These are phyloP conservation scores for Termitomyces titanicus DNA, from an alignment of 768 basidiomycete genomes.

Conservation along the genomic window DNA sequence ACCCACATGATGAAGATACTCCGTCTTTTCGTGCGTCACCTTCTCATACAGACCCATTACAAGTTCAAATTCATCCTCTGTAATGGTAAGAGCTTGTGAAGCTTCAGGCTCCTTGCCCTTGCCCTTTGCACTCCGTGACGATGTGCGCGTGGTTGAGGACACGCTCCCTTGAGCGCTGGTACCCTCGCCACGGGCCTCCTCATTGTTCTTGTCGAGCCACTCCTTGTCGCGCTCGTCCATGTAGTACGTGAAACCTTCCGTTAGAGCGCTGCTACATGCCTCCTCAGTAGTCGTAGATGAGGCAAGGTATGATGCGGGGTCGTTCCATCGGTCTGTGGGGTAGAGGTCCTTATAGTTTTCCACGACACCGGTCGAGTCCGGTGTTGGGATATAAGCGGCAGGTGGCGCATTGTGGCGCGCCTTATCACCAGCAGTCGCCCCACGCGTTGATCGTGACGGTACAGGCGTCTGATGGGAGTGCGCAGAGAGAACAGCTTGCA, in stretches of 20 bases:
- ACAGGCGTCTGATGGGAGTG: conserved; percentile 31
- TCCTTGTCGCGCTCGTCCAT: conserved; percentile 96
- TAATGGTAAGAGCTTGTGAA: conserved; percentile 58
- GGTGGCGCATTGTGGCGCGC: conserved; percentile 30
- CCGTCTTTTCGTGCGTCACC: conserved; percentile 83
- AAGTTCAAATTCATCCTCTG: conserved; percentile 92
- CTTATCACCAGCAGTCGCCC: conserved; percentile 29
- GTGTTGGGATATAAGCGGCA: conserved; percentile 85
- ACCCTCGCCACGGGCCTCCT: conserved; percentile 80
- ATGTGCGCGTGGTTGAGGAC: conserved; percentile 52
- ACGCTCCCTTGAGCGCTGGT: conserved; percentile 74
- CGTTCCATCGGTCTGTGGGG: conserved; percentile 62
- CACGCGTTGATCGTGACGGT: conserved; percentile 25
- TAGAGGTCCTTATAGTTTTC: conserved; percentile 80
- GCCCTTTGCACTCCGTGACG: conserved; percentile 67
- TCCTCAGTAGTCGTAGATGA: conserved; percentile 89
- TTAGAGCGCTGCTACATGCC: conserved; percentile 51
- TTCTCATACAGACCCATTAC: conserved; percentile 95
- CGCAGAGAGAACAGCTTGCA: conserved; percentile 48
- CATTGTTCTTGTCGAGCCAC: conserved; percentile 93
- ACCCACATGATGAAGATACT: conserved; percentile 87
- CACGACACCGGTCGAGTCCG: conserved; percentile 80
- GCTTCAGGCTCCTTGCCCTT: conserved; percentile 84
- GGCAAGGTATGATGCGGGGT: conserved; percentile 74
- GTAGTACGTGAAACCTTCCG: conserved; percentile 80